Conservation (phyloP, 805 yeast species). For the Ogataea pini region DNA sequence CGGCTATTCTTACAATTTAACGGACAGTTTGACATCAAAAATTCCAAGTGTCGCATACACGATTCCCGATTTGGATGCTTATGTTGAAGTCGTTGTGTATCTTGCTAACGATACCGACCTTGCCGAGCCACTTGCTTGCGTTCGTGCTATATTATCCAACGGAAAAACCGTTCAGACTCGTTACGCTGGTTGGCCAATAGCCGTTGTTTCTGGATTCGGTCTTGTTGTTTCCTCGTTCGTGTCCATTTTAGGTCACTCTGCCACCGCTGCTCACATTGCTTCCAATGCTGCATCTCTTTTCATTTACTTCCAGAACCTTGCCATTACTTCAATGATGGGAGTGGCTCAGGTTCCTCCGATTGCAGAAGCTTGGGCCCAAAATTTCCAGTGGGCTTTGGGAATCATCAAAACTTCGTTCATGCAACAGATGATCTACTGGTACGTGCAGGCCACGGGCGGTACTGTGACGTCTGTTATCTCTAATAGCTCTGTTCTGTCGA, state of each 20-base stretch:
- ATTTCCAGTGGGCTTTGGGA: slow-evolving; percentile 96
- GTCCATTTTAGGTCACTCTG: slow-evolving; percentile 83
- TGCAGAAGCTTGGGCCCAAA: slow-evolving; percentile 97
- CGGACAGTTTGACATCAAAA: slow-evolving; percentile 41
- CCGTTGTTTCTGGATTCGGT: slow-evolving; percentile 87
- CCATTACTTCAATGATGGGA: slow-evolving; percentile 93
- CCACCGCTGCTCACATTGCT: slow-evolving; percentile 97
- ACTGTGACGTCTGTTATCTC: slow-evolving; percentile 71
- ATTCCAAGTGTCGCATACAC: slow-evolving; percentile 87
- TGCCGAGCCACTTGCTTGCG: slow-evolving; percentile 74
- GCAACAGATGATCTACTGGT: slow-evolving; percentile 89
- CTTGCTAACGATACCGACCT: slow-evolving; percentile 45
- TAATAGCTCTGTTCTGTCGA: slow-evolving; percentile 64
- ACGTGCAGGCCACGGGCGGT: slow-evolving; percentile 94
- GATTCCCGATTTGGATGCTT: slow-evolving; percentile 92
- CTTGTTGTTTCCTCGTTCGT: slow-evolving; percentile 83
- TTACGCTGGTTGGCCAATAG: slow-evolving; percentile 95
- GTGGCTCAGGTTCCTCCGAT: slow-evolving; percentile 92
- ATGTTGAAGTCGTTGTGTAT: slow-evolving; percentile 73
- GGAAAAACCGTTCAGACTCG: slow-evolving; percentile 93
- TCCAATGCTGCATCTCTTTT: slow-evolving; percentile 91
- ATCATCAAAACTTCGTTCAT: slow-evolving; percentile 74
- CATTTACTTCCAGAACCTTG: slow-evolving; percentile 90
- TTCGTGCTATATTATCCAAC: slow-evolving; percentile 80
- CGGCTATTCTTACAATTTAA: slow-evolving; percentile 42